phyloP scores from a whole-genome alignment of 306 rosid genomes.

The Glycine soja region DNA sequence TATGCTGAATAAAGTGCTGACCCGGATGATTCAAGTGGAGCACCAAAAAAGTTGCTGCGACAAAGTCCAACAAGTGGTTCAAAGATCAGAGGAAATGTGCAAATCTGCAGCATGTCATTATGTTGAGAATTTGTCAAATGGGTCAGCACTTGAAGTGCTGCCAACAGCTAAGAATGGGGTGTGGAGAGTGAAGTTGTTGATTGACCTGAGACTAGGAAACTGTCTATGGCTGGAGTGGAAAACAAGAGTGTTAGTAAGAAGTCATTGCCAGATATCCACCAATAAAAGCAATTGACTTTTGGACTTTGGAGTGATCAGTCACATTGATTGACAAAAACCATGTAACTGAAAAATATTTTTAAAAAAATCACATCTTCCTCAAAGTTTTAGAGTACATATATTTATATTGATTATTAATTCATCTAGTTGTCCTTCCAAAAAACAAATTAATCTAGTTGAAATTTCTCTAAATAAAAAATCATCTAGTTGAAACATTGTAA shows the following conservation, averaged over 20 bases:
- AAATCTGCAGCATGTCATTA: slow-evolving; percentile 49
- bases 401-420: not conserved
- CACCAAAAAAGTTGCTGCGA: not conserved
- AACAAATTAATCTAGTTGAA: not conserved
- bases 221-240: not conserved
- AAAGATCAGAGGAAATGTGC: slow-evolving; percentile 22
- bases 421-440: too few relatives aligned
- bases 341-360: slow-evolving; percentile 36
- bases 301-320: slow-evolving; percentile 12
- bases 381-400: not conserved
- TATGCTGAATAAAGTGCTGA: too few relatives aligned
- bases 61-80: slow-evolving; percentile 7
- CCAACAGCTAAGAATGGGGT: slow-evolving; percentile 65
- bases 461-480: too few relatives aligned
- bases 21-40: too few relatives aligned
- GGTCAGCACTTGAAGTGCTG: slow-evolving; percentile 62
- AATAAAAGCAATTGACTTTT: slow-evolving; percentile 43
- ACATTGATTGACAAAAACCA: slow-evolving; percentile 41
- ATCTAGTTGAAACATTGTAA: too few relatives aligned
- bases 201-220: slow-evolving; percentile 53
- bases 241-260: slow-evolving; percentile 14
- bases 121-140: slow-evolving; percentile 56
- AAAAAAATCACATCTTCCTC: not conserved
- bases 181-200: slow-evolving; percentile 73
- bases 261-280: slow-evolving; percentile 45